Base-by-base conservation (phyloP, 2,329 filamentous ascomycete species). In the Bretziella fagacearum region DNA sequence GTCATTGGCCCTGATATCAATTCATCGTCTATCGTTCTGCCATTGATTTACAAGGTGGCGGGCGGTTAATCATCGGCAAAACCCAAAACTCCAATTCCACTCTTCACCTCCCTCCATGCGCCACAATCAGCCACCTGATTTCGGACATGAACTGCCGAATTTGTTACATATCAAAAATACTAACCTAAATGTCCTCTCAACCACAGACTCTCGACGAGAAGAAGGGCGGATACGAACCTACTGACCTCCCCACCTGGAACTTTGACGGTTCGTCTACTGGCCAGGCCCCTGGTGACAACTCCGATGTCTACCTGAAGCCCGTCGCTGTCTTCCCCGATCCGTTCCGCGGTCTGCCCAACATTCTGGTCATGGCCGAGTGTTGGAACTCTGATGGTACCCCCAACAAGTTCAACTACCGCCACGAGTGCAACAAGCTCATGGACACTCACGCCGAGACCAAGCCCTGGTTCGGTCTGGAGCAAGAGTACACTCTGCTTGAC, bases 361-460 rank as follows among this genome's bases (percentile, higher is more conserved):
- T 95, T 64, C 77, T 95, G 57, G 89, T 96, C 58, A 81, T 96
- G 59, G 77, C 80, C 62, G 89, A 95, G 72, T 93, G 84, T 66
- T 95, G 85, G 82, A 86, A 89, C 62, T 71, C 83, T 55, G 87
- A 95, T 66, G 87, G 86, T 61, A 85, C 79, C 53, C 91, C 91
- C 66, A 98, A 96, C 79, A 87, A 93, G 67, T 96, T 77, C 81
- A 98, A 98, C 81, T 84, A 81, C 79, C 84, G 91, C 56, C 82
- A 95, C 63, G 89, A 96, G 60, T 82, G 79, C 59, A 77, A 77
- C 61, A 81, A 91, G 65, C 72, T 95, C 58, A 93, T 96, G 84
- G 78, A 91, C 65, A 74, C 79, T 53, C 79, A 95, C 65, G 79
- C 79, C 63, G 70, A 77, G 49, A 80, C 89, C 58, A 73, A 82